Evolutionary conservation across 2,329 filamentous ascomycete species (phyloP).

Genomic region (Colletotrichum sp.): DNA sequence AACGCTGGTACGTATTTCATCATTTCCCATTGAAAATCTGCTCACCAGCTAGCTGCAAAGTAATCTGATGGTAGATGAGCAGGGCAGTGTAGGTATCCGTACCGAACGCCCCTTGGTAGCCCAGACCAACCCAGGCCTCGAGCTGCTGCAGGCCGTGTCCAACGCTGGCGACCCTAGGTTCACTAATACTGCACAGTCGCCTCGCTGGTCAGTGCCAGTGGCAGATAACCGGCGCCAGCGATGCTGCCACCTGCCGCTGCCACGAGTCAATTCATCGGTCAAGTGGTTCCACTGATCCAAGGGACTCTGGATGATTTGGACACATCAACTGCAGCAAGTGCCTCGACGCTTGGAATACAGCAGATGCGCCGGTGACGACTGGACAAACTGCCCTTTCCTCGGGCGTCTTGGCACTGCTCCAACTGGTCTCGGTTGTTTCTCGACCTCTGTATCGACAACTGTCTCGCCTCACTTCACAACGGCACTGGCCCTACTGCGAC

Average conservation of each 20-base stretch:
- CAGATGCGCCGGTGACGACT: not conserved
- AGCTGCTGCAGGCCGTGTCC: not conserved
- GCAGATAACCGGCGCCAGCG: not conserved
- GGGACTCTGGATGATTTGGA: not conserved
- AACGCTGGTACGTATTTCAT: not conserved
- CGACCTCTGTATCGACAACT: not conserved
- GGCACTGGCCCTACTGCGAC: not conserved
- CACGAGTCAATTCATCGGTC: not conserved
- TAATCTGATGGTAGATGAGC: not conserved
- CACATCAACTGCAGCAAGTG: not conserved
- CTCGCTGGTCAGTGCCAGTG: not conserved
- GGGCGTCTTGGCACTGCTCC: not conserved
- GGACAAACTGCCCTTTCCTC: slow-evolving; percentile 2
- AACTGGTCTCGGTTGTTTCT: not conserved
- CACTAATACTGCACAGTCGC: not conserved
- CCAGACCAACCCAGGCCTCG: not conserved
- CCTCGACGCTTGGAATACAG: not conserved
- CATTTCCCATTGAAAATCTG: not conserved
- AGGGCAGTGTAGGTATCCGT: not conserved
- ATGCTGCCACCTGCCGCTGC: not conserved
- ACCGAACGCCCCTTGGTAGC: not conserved
- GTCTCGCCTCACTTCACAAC: not conserved
- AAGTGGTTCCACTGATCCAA: not conserved
- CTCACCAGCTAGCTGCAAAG: not conserved
- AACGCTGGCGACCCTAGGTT: not conserved